These are phyloP conservation scores for Podospora pseudopauciseta DNA, from an alignment of 495 filamentous ascomycete species.

Conservation along the genomic window DNA sequence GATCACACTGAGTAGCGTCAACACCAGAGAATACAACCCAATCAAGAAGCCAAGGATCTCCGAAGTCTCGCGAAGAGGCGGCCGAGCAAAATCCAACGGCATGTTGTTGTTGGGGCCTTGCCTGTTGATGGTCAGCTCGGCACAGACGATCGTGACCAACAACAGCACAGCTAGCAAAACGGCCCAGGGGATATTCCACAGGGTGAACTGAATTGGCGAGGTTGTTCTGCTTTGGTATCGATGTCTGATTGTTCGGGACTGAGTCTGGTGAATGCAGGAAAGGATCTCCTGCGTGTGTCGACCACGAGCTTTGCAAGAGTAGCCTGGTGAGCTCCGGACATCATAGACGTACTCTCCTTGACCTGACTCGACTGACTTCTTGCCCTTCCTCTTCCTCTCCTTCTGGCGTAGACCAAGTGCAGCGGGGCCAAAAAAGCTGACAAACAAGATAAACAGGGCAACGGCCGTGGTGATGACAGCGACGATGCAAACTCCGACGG, in stretches of 20 bases:
- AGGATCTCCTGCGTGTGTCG: conserved; percentile 29
- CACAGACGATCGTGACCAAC: conserved; percentile 21
- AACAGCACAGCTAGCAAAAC: conserved; percentile 26
- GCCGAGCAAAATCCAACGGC: conserved; percentile 28
- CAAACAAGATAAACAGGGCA: conserved; percentile 24
- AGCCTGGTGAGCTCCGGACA: conserved; percentile 16
- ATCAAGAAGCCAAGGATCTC: conserved; percentile 30
- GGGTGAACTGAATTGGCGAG: conserved; percentile 21
- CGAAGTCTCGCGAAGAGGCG: conserved; percentile 30
- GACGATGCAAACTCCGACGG: conserved; percentile 29
- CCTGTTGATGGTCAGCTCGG: conserved; percentile 26
- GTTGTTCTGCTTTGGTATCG: conserved; percentile 22
- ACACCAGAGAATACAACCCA: conserved; percentile 27
- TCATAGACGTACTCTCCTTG: conserved; percentile 12
- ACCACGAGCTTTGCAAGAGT: conserved; percentile 22
- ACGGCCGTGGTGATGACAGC: conserved; percentile 30
- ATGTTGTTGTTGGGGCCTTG: conserved; percentile 27
- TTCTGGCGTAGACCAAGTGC: conserved; percentile 14
- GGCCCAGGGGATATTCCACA: conserved; percentile 32
- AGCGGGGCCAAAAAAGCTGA: conserved; percentile 21
- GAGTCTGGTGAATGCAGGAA: conserved; percentile 24
- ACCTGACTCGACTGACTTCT: conserved; percentile 22
- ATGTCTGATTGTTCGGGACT: conserved; percentile 21
- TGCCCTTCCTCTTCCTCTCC: not conserved
- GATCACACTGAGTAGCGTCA: conserved; percentile 27